A percentile compares a stretch with the other conserved stretches of the same genome.
phyloP scores from a whole-genome alignment of 306 rosid genomes.

The Carpinus fangiana region DNA sequence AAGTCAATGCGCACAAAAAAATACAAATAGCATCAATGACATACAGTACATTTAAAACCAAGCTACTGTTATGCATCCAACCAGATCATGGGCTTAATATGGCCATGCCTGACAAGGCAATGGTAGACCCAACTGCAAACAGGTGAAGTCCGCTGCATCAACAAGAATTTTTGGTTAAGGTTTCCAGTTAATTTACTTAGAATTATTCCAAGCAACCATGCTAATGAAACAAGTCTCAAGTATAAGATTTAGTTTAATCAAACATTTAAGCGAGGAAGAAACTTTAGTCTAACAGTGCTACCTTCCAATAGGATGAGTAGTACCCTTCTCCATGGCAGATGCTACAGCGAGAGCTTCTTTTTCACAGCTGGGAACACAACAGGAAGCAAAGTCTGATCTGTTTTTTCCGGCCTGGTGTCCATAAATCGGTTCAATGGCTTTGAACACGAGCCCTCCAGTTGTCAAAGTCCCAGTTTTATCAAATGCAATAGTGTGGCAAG shows the following conservation, averaged over 20 bases:
- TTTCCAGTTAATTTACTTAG: background rate
- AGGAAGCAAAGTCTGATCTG: constrained; percentile 49
- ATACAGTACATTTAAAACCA: background rate
- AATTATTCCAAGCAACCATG: background rate
- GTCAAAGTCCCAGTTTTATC: constrained; percentile 98
- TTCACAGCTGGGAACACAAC: constrained; percentile 93
- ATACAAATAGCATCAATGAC: background rate
- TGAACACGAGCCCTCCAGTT: constrained; percentile 87
- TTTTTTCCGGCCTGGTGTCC: constrained; percentile 56
- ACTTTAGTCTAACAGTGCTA: constrained; percentile 36
- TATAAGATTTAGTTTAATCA: background rate
- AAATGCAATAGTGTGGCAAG: constrained; percentile 91
- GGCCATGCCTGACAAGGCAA: background rate
- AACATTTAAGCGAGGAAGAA: constrained; percentile 5
- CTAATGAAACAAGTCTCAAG: background rate
- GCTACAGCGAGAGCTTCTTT: constrained; percentile 99
- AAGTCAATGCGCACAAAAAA: background rate
- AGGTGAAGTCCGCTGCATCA: background rate
- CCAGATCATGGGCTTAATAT: background rate
- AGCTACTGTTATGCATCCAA: background rate
- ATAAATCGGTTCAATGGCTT: constrained; percentile 92
- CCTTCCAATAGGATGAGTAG: constrained; percentile 99
- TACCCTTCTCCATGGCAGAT: constrained; percentile 98
- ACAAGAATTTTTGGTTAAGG: background rate
- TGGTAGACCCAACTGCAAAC: background rate